These are phyloP conservation scores for Cerioporus squamosus DNA, from an alignment of 1,284 basidiomycete species.

Conservation along the genomic window DNA sequence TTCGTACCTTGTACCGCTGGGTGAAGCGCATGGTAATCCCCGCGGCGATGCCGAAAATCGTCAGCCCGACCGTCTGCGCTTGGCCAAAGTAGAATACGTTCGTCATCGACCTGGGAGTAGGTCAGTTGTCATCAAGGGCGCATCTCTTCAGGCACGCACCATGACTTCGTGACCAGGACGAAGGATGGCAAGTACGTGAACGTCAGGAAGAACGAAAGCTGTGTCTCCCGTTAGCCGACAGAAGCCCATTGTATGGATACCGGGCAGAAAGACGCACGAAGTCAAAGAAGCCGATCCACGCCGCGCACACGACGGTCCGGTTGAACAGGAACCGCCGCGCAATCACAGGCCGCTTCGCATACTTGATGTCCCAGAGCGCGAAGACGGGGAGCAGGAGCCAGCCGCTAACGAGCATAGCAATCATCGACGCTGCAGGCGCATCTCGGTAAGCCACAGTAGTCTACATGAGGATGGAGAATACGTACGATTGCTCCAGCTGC, in stretches of 20 bases:
- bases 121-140: too few relatives aligned
- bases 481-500: slow-evolving; percentile 39
- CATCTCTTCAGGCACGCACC: slow-evolving; percentile 45
- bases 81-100: slow-evolving; percentile 59
- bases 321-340: slow-evolving; percentile 61
- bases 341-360: slow-evolving; percentile 56
- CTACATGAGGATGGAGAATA: background rate
- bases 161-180: slow-evolving; percentile 64
- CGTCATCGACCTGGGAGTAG: slow-evolving; percentile 47
- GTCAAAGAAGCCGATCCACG: slow-evolving; percentile 72
- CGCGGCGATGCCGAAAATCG: slow-evolving; percentile 66
- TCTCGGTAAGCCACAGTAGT: background rate
- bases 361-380: slow-evolving; percentile 52
- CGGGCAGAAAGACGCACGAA: slow-evolving; percentile 49
- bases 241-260: background rate
- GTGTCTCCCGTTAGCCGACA: background rate
- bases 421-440: slow-evolving; percentile 47
- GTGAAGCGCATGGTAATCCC: slow-evolving; percentile 61
- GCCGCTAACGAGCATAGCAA: slow-evolving; percentile 58
- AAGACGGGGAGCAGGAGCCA: slow-evolving; percentile 48
- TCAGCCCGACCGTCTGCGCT: slow-evolving; percentile 63
- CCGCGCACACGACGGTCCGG: slow-evolving; percentile 61
- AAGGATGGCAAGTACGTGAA: slow-evolving; percentile 66
- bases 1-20: slow-evolving; percentile 57
- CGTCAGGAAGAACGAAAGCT: slow-evolving; percentile 69